Evolutionary conservation across 805 yeast species (phyloP).

Genomic region (Blastobotrys peoriensis): DNA sequence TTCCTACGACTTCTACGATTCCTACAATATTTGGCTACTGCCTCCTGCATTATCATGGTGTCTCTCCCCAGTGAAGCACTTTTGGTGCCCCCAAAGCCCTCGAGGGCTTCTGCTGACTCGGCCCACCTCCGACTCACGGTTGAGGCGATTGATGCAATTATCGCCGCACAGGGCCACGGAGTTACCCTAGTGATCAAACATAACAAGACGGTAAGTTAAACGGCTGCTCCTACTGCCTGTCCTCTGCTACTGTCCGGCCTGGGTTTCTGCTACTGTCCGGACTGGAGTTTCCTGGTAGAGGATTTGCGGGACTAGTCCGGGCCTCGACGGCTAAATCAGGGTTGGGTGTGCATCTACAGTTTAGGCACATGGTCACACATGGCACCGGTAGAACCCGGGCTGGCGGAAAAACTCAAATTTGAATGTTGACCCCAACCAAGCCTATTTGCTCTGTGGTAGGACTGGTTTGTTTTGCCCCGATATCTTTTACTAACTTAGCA

Average conservation of each 20-base stretch:
- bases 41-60: too few species aligned
- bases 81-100: constrained; percentile 5
- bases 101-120: constrained; percentile 6
- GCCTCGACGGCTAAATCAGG: too few species aligned
- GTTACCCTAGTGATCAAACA: constrained; percentile 5
- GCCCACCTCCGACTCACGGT: constrained; percentile 14
- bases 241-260: not conserved
- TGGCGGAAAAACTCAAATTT: too few species aligned
- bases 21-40: too few species aligned
- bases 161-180: constrained; percentile 9
- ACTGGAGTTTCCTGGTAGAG: not conserved
- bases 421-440: too few species aligned
- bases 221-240: not conserved
- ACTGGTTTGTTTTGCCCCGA: too few species aligned
- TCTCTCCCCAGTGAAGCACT: constrained; percentile 2
- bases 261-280: not conserved
- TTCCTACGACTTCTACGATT: too few species aligned
- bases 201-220: constrained; percentile 5
- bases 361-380: too few species aligned
- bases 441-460: too few species aligned
- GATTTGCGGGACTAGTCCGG: not conserved
- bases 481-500: constrained; percentile 7
- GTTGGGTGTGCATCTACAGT: too few species aligned
- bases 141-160: constrained; percentile 14
- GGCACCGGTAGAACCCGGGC: too few species aligned